Base-by-base conservation (phyloP, 306 rosid species). In the Purshia tridentata region DNA sequence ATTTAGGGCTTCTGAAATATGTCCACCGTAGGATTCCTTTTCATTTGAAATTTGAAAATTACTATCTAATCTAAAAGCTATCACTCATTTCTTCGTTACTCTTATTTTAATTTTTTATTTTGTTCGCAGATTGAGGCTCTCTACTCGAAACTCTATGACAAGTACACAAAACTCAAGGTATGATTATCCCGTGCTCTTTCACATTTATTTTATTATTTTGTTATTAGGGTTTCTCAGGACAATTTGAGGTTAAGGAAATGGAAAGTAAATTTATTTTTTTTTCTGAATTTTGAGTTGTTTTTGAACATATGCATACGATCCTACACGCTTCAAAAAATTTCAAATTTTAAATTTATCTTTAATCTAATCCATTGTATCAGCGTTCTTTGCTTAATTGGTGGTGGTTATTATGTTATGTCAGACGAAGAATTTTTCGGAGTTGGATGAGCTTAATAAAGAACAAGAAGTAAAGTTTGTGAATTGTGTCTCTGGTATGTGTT, bases 141-240 rank as follows among this genome's bases (percentile, higher is more conserved):
- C 12, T 91, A 91, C 80, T 58, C 82, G n/a, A 94, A 94, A 82
- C 99, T 94, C 68, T 91, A 82, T 74, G 85, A 87, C 49, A 89
- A 84, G 83, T 94, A 88, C 87, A 71, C 76, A 54, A 81, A 77
- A 70, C 81, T 94, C 69, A 94, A 94, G 99, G 99, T 90, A 15
- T 29, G 35, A 29, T 29, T 29, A 29, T 68, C 19, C 41, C 29
- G 19, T 58, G 29, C 40, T 55, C 15, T 62, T 18, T 45, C 22
- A 6, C 46, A 20, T 41, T 61, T 54, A 3, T 35, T 63, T 8
- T 63, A 19, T 58, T 3, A 10, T 29, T 29, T 29, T 29, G 35
- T 3, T 29, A 29, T 29, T 29, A 29, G 35, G 35, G 35, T 29
- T 29, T 29, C 2, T 2, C 23, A 16, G 22, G 22, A 12, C 40